phyloP scores from a whole-genome alignment of 345 rosid species.

The Arabidopsis thaliana region DNA sequence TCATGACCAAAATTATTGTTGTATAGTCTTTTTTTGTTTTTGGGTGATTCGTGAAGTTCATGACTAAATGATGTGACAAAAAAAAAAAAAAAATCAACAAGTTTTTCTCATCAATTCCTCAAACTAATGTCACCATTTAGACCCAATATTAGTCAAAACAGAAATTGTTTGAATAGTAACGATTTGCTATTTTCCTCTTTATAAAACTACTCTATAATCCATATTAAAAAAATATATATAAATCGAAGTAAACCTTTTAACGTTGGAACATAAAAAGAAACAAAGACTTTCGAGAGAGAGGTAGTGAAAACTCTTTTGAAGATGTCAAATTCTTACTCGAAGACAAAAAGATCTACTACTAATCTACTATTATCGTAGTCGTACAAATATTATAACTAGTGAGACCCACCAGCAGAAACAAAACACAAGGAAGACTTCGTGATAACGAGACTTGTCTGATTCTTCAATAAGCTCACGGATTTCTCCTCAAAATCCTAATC shows the following conservation, averaged over 20 bases:
- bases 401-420: neutral
- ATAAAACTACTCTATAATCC: neutral
- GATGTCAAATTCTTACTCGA: neutral
- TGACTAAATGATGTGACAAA: too few relatives aligned
- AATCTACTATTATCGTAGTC: neutral
- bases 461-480: conserved; percentile 13
- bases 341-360: neutral
- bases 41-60: neutral
- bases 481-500: neutral
- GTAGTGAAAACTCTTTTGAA: neutral
- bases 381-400: neutral
- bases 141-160: neutral
- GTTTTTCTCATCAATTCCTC: too few relatives aligned
- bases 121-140: too few relatives aligned
- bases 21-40: neutral
- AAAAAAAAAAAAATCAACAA: too few relatives aligned
- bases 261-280: neutral
- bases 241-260: neutral
- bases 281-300: neutral
- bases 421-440: neutral
- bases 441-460: conserved; percentile 6
- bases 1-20: neutral
- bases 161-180: neutral
- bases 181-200: too few relatives aligned
- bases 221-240: neutral